Percentiles rank a stretch among this genome's conserved stretches.
These are phyloP conservation scores for Exophiala spinifera DNA, from an alignment of 2,329 filamentous ascomycete species.

Conservation along the genomic window DNA sequence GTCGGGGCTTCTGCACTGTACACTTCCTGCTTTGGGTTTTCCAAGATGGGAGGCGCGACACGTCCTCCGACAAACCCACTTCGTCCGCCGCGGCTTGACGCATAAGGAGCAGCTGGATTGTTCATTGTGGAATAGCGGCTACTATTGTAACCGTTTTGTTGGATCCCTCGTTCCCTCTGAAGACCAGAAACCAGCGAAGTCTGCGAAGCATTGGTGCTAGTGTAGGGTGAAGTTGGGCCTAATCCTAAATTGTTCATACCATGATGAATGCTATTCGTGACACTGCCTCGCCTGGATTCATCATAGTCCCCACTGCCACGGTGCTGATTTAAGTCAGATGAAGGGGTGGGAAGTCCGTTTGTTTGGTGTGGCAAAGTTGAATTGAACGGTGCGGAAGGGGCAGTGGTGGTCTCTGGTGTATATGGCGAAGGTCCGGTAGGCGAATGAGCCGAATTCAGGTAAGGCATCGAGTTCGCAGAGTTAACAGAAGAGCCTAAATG, in stretches of 20 bases:
- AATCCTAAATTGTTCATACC: constrained; percentile 48
- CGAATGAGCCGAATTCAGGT: constrained; percentile 45
- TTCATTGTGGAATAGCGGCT: constrained; percentile 39
- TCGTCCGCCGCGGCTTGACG: constrained; percentile 35
- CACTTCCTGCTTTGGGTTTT: constrained; percentile 49
- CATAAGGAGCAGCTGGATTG: constrained; percentile 42
- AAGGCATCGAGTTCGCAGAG: constrained; percentile 46
- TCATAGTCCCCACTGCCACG: constrained; percentile 42
- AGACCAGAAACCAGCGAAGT: constrained; percentile 44
- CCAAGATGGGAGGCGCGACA: constrained; percentile 48
- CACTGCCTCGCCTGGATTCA: constrained; percentile 49
- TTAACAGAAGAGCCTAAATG: constrained; percentile 47
- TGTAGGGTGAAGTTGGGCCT: constrained; percentile 47
- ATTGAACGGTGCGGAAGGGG: constrained; percentile 39
- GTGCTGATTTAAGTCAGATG: constrained; percentile 51
- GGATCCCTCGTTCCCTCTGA: constrained; percentile 44
- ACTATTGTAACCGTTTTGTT: constrained; percentile 37
- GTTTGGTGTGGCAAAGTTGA: constrained; percentile 39
- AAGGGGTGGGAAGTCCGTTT: constrained; percentile 55
- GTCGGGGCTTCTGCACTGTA: constrained; percentile 51
- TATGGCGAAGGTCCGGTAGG: constrained; percentile 44
- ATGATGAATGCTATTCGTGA: constrained; percentile 50
- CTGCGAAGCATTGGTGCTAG: constrained; percentile 40
- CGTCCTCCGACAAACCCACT: constrained; percentile 46
- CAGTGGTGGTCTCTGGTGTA: constrained; percentile 39